Conservation (phyloP, 1,284 basidiomycete genomes). For the Hemileia vastatrix region DNA sequence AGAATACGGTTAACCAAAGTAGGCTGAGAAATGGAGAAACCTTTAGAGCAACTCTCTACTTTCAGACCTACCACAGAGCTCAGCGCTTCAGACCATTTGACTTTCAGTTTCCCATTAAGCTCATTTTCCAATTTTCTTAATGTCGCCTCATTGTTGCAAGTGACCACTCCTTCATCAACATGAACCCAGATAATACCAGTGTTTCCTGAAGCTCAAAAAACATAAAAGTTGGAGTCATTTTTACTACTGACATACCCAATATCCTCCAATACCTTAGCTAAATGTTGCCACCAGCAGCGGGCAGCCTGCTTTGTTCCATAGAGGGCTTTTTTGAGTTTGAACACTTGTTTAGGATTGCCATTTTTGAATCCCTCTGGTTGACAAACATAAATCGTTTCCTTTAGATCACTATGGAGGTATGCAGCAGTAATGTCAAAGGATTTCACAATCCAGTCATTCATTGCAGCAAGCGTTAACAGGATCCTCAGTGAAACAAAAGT, state of each 20-base stretch:
- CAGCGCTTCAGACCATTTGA: neutral
- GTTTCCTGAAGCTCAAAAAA: neutral
- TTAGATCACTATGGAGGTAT: constrained; percentile 5
- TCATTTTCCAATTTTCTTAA: neutral
- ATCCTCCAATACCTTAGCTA: neutral
- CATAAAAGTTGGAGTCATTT: neutral
- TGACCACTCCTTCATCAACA: constrained; percentile 3
- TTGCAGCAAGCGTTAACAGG: neutral
- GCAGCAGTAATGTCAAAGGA: constrained; percentile 5
- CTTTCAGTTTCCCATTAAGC: neutral
- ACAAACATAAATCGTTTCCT: constrained; percentile 1
- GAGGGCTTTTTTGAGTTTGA: constrained; percentile 3
- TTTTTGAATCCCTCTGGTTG: neutral
- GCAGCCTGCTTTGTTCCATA: constrained; percentile 3
- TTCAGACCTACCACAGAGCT: neutral
- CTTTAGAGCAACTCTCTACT: neutral
- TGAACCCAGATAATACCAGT: constrained; percentile 2
- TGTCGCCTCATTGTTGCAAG: neutral
- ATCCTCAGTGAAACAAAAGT: neutral
- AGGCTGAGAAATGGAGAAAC: neutral
- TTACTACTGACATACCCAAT: neutral
- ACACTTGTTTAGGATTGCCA: neutral
- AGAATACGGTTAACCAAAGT: neutral
- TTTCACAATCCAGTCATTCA: neutral
- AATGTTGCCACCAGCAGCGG: constrained; percentile 6